These are phyloP conservation scores for Pouteria glomerata DNA, from an alignment of 148 eudicot genomes.

Conservation along the genomic window DNA sequence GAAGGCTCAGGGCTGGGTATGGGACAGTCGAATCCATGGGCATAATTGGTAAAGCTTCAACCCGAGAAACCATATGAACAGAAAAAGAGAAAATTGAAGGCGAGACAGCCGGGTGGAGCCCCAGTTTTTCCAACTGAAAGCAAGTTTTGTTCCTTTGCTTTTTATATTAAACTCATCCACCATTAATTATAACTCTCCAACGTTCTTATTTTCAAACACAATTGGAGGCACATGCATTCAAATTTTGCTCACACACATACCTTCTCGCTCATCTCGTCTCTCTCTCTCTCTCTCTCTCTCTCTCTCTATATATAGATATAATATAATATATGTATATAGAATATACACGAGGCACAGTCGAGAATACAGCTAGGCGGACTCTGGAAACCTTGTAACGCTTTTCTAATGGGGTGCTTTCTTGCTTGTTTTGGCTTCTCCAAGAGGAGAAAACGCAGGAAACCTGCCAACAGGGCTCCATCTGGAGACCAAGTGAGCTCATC, in stretches of 20 bases:
- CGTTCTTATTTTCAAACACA: conserved; percentile 30
- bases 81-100: background rate
- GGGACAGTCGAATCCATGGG: too few relatives aligned
- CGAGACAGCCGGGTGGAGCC: background rate
- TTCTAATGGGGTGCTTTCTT: conserved; percentile 37
- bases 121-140: background rate
- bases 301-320: too few relatives aligned
- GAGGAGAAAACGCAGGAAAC: conserved; percentile 37
- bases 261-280: background rate
- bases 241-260: background rate
- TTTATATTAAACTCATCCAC: conserved; percentile 17
- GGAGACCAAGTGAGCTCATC: conserved; percentile 28
- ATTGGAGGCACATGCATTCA: background rate
- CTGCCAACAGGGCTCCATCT: conserved; percentile 14
- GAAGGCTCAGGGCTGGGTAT: background rate
- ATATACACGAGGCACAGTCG: too few relatives aligned
- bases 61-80: background rate
- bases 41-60: background rate
- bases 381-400: background rate
- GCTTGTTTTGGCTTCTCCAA: conserved; percentile 60
- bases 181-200: conserved; percentile 22
- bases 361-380: background rate
- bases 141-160: background rate
- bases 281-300: background rate
- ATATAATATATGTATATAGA: too few relatives aligned